phyloP scores from a whole-genome alignment of 768 basidiomycete genomes.

The Phlebiopsis flavidoalba region DNA sequence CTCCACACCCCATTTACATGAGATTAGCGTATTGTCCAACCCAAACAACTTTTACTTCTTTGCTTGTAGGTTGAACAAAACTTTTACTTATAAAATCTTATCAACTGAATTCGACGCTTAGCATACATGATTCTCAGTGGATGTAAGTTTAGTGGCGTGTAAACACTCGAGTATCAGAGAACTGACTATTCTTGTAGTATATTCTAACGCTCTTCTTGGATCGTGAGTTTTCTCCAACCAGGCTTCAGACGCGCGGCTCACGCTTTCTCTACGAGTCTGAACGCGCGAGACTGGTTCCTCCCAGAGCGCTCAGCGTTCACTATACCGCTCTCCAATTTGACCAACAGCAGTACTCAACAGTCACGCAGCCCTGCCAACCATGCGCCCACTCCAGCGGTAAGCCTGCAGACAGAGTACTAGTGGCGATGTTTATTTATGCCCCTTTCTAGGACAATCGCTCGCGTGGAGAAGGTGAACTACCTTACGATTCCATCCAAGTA shows the following conservation, averaged over 20 bases:
- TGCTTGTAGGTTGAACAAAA: background rate
- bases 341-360: background rate
- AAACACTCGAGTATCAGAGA: no score
- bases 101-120: background rate
- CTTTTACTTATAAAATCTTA: background rate
- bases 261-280: background rate
- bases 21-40: background rate
- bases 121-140: background rate
- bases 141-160: background rate
- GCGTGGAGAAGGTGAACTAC: background rate
- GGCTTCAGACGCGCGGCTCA: background rate
- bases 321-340: background rate
- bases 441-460: no score
- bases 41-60: background rate
- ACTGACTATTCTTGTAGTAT: background rate
- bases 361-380: background rate
- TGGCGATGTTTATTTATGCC: no score
- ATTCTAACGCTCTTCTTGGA: background rate
- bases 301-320: background rate
- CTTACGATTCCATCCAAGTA: background rate
- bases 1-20: background rate
- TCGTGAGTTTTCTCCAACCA: background rate
- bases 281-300: background rate
- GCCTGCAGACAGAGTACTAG: no score
- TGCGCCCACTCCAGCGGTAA: background rate